phyloP scores from a whole-genome alignment of 2,329 filamentous ascomycete genomes.

The Biscogniauxia mediterranea region DNA sequence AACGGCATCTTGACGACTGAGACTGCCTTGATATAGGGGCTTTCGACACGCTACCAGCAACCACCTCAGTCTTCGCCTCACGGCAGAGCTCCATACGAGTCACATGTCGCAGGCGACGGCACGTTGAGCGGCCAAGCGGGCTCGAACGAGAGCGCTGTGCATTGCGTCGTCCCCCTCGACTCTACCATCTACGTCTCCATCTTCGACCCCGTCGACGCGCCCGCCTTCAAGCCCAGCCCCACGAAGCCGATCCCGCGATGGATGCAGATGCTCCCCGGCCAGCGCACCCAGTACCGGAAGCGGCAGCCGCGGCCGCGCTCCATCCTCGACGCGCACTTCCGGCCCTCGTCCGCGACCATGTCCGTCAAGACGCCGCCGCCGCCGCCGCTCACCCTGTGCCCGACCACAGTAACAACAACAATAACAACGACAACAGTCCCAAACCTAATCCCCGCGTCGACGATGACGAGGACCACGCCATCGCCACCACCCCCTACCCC shows the following conservation, averaged over 20 bases:
- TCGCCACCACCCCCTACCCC: neutral
- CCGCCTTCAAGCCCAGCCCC: constrained; percentile 46
- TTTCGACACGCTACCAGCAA: neutral
- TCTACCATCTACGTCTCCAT: constrained; percentile 50
- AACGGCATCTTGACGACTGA: too few species aligned
- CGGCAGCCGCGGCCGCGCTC: constrained; percentile 21
- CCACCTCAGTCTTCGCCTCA: constrained; percentile 2
- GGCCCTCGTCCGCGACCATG: constrained; percentile 4
- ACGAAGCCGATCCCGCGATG: constrained; percentile 52
- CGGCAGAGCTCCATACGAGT: neutral
- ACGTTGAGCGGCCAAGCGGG: constrained; percentile 13
- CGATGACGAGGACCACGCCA: too few species aligned
- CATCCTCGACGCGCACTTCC: constrained; percentile 28
- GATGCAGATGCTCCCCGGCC: constrained; percentile 38
- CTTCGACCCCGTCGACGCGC: constrained; percentile 45
- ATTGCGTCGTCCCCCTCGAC: constrained; percentile 26
- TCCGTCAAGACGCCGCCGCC: neutral
- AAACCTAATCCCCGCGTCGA: neutral
- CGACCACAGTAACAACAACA: neutral
- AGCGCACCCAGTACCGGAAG: constrained; percentile 6
- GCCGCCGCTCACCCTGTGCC: neutral
- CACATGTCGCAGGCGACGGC: constrained; percentile 10
- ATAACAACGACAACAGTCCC: neutral
- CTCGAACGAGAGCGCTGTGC: constrained; percentile 8
- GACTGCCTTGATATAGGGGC: neutral